Evolutionary conservation across 768 basidiomycete genomes (phyloP), one percentile per base, ranked within the genome.

Genomic region (Psilocybe tampanensis): DNA sequence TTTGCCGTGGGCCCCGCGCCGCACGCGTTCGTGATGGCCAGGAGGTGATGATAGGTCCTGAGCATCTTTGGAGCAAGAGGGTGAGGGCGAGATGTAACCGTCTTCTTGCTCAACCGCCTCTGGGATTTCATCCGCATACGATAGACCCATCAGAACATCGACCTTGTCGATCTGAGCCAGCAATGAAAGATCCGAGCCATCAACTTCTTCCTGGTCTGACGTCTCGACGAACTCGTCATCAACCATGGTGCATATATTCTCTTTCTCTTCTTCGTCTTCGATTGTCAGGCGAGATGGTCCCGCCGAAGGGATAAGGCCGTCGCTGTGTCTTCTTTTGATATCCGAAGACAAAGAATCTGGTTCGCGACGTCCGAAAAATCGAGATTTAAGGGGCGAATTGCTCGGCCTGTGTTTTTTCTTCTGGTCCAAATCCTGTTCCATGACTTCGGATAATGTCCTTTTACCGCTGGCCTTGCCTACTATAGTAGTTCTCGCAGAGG

Each of bases 71-170:
- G 78, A 79, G 61, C 78, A 74, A 21, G 84, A 84, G 45, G 81
- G 73, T 8, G 82, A 73, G 15, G 90, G 90, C n/a, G 91, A 91
- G 52, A 89, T 77, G 70, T 93, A 94, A 15, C 92, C 91, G 58
- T 90, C 90, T 66, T 93, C 92, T 71, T 91, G 91, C 65, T 78
- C 76, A 15, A 90, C 83, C 9, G 62, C 65, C 50, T 83, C 77
- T 44, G 77, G 59, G 26, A 76, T 72, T 8, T 74, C 72, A 56
- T 82, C 74, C n/a, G 63, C 36, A 57, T 79, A 73, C 19, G 15
- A 15, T 15, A 77, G 44, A 36, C 75, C 70, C 34, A 74, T 71
- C 55, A 79, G 77, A 55, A 73, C 68, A 50, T 75, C 72, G 19
- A 64, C 64, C 41, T 72, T 72, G 33, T 73, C 70, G 19, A 73